Conservation (phyloP, 768 basidiomycete genomes). For the Macrolepiota fuliginosa region DNA sequence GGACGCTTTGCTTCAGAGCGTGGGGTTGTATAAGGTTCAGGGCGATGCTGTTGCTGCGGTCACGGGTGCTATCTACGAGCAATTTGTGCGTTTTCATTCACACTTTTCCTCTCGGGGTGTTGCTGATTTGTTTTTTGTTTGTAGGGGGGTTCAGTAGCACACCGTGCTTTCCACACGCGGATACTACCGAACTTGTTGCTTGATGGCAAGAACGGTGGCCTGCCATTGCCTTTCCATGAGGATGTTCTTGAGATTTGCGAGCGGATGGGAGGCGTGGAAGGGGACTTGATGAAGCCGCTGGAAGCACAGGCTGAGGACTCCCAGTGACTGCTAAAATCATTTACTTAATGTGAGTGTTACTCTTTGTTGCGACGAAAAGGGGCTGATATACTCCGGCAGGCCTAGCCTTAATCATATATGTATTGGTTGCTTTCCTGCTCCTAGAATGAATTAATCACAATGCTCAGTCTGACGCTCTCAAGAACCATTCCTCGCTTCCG, state of each 20-base stretch:
- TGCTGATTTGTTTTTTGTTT: conserved; percentile 6
- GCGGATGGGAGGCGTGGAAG: conserved; percentile 49
- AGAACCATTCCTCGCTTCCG: too few relatives aligned
- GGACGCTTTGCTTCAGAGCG: conserved; percentile 41
- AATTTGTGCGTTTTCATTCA: conserved; percentile 59
- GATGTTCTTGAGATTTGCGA: conserved; percentile 42
- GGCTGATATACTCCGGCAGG: too few relatives aligned
- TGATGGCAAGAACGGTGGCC: conserved; percentile 28
- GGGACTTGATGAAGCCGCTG: conserved; percentile 13
- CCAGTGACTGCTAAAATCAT: not conserved
- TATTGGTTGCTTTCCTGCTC: not conserved
- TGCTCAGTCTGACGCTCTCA: too few relatives aligned
- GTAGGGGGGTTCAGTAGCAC: conserved; percentile 47
- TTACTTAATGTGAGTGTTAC: conserved; percentile 22
- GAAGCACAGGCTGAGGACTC: not conserved
- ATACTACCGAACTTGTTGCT: conserved; percentile 41
- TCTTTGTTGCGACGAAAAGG: too few relatives aligned
- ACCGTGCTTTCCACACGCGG: conserved; percentile 49
- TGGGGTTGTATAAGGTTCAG: conserved; percentile 75
- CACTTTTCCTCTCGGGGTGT: not conserved
- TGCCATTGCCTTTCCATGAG: conserved; percentile 46
- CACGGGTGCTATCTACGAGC: conserved; percentile 73
- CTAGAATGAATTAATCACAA: not conserved
- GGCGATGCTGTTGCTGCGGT: conserved; percentile 77
- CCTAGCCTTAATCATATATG: not conserved